phyloP scores from a whole-genome alignment of 2,329 filamentous ascomycete genomes.

The Furcasterigmium sp. region DNA sequence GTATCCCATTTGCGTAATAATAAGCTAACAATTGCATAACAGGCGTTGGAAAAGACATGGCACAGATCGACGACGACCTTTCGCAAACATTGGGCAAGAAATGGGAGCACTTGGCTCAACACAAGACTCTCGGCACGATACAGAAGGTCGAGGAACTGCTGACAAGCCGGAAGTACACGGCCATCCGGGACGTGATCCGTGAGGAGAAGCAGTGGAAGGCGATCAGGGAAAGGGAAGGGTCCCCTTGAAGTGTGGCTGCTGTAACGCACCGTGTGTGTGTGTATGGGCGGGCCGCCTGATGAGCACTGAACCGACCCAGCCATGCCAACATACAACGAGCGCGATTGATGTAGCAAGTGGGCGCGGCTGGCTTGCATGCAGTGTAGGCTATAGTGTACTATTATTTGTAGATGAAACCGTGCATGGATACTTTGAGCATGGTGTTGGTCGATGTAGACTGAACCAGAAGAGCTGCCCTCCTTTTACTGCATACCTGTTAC shows the following conservation, averaged over 20 bases:
- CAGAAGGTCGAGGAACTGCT: constrained; percentile 55
- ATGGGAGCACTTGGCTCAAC: constrained; percentile 52
- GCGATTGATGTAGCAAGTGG: too few species aligned
- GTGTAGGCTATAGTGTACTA: too few species aligned
- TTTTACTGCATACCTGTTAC: too few species aligned
- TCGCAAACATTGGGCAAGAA: constrained; percentile 38
- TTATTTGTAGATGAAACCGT: too few species aligned
- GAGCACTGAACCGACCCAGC: too few species aligned
- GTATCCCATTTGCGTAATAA: constrained; percentile 5
- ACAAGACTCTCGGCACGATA: constrained; percentile 41
- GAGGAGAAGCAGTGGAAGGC: not conserved
- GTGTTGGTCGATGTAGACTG: too few species aligned
- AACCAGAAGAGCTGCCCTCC: too few species aligned
- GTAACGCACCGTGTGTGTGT: too few species aligned
- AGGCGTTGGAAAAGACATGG: constrained; percentile 50
- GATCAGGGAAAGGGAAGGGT: not conserved
- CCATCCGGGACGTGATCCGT: not conserved
- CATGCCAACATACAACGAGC: too few species aligned
- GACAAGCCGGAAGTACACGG: constrained; percentile 41
- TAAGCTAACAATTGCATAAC: not conserved
- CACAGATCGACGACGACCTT: constrained; percentile 37
- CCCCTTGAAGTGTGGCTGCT: not conserved
- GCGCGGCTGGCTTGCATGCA: too few species aligned
- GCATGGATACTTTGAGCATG: too few species aligned
- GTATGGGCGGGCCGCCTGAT: too few species aligned